Evolutionary conservation across 805 yeast genomes (phyloP).

Genomic region (Saccharomycopsis amapae): DNA sequence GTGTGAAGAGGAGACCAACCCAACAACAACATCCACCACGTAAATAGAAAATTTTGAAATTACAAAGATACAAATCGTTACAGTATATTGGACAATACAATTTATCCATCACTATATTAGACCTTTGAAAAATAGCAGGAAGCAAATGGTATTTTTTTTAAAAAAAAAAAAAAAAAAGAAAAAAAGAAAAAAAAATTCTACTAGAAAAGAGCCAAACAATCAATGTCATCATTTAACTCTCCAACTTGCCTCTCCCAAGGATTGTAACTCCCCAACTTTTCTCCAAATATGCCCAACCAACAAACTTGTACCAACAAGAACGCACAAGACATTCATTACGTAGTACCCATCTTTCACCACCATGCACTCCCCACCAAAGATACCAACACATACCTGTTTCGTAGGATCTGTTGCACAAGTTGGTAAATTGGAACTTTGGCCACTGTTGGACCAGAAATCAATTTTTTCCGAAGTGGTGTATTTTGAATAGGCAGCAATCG

Average conservation of each 20-base stretch:
- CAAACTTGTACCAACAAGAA: constrained; percentile 54
- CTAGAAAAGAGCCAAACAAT: not conserved
- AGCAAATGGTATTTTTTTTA: no score
- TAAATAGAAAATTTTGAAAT: no score
- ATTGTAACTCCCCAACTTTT: constrained; percentile 59
- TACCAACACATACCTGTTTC: constrained; percentile 43
- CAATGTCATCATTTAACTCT: constrained; percentile 35
- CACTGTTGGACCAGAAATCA: constrained; percentile 16
- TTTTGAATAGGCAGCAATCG: constrained; percentile 5
- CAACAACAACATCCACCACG: no score
- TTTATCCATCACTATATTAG: not conserved
- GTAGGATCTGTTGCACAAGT: constrained; percentile 32
- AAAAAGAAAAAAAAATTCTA: not conserved
- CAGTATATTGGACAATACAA: no score
- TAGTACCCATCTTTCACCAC: constrained; percentile 76
- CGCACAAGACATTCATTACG: constrained; percentile 66
- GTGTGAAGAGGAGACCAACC: no score
- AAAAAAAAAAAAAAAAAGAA: not conserved
- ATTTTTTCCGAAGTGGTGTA: constrained; percentile 24
- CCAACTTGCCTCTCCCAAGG: constrained; percentile 72
- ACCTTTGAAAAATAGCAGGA: not conserved
- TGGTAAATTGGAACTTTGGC: constrained; percentile 21
- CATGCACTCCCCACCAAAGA: constrained; percentile 47
- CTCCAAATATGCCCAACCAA: constrained; percentile 60
- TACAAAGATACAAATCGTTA: no score